These are phyloP conservation scores for Tylopilus sp. DNA, from an alignment of 1,284 basidiomycete species.

Conservation along the genomic window DNA sequence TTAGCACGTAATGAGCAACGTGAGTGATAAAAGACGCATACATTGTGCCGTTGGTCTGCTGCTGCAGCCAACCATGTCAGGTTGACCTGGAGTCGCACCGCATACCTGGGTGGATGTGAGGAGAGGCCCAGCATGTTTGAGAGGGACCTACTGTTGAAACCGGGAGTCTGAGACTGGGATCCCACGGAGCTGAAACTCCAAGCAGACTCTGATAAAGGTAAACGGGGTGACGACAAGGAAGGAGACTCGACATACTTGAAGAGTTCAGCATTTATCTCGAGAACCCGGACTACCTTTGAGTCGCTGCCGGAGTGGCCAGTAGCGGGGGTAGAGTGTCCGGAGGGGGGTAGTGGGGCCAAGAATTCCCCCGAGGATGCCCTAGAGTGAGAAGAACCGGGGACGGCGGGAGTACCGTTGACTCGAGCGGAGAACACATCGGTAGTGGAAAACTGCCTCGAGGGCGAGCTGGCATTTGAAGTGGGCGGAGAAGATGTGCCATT, in stretches of 20 bases:
- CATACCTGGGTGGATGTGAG: slow-evolving; percentile 44
- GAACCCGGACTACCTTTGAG: slow-evolving; percentile 53
- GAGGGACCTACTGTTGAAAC: slow-evolving; percentile 52
- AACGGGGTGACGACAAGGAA: not conserved
- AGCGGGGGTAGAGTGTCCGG: slow-evolving; percentile 8
- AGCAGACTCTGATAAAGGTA: slow-evolving; percentile 41
- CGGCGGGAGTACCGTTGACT: slow-evolving; percentile 12
- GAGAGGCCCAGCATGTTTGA: not conserved
- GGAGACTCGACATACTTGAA: slow-evolving; percentile 47
- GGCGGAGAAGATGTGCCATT: slow-evolving; percentile 27
- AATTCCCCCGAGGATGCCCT: slow-evolving; percentile 30
- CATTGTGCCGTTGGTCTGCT: slow-evolving; percentile 52
- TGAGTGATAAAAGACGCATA: slow-evolving; percentile 29
- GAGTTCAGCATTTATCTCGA: slow-evolving; percentile 64
- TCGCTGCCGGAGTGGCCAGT: slow-evolving; percentile 29
- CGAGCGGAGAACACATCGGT: slow-evolving; percentile 19
- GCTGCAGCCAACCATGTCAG: slow-evolving; percentile 63
- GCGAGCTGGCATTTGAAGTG: slow-evolving; percentile 19
- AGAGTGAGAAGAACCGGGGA: slow-evolving; percentile 24
- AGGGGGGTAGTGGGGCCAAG: slow-evolving; percentile 20
- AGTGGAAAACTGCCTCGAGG: slow-evolving; percentile 18
- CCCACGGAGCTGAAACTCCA: slow-evolving; percentile 54
- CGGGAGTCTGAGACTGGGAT: slow-evolving; percentile 47
- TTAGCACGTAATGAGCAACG: slow-evolving; percentile 5
- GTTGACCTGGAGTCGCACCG: slow-evolving; percentile 57